Evolutionary conservation across 805 yeast genomes (phyloP).

Genomic region (Kuraishia borneana): DNA sequence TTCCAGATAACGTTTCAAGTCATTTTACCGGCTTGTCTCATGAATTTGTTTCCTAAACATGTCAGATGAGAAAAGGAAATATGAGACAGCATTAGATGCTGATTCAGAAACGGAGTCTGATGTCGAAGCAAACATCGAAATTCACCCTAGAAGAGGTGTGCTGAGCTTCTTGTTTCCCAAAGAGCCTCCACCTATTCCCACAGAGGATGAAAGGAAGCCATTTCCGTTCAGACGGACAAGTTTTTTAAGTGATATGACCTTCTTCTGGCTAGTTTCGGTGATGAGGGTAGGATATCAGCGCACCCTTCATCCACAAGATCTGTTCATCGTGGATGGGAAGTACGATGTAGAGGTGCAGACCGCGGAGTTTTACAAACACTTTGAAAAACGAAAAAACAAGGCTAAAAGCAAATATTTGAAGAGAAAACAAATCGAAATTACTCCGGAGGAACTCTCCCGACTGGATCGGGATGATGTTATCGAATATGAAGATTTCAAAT

Average conservation of each 20-base stretch:
- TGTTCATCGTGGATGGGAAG: conserved; percentile 33
- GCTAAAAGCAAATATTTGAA: conserved; percentile 15
- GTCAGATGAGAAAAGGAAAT: no score
- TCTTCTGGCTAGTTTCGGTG: conserved; percentile 62
- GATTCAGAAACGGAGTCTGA: no score
- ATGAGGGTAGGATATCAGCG: conserved; percentile 61
- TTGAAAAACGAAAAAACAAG: conserved; percentile 20
- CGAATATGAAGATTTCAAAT: conserved; percentile 12
- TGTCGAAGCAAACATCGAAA: conserved; percentile 3
- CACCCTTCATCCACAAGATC: conserved; percentile 54
- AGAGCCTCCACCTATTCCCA: conserved; percentile 38
- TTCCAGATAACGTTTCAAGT: no score
- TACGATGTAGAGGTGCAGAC: conserved; percentile 29
- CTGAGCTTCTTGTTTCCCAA: conserved; percentile 39
- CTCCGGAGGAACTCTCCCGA: conserved; percentile 9
- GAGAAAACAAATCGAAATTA: conserved; percentile 10
- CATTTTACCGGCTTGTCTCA: no score
- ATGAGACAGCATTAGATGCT: no score
- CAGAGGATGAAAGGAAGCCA: conserved; percentile 34
- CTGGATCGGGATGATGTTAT: conserved; percentile 14
- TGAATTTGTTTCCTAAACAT: no score
- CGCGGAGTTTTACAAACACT: conserved; percentile 20
- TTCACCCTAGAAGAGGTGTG: conserved; percentile 30
- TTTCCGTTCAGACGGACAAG: conserved; percentile 37
- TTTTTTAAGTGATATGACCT: conserved; percentile 30